These are phyloP conservation scores for Fusarium bactridioides DNA, from an alignment of 2,329 filamentous ascomycete species.

Conservation along the genomic window DNA sequence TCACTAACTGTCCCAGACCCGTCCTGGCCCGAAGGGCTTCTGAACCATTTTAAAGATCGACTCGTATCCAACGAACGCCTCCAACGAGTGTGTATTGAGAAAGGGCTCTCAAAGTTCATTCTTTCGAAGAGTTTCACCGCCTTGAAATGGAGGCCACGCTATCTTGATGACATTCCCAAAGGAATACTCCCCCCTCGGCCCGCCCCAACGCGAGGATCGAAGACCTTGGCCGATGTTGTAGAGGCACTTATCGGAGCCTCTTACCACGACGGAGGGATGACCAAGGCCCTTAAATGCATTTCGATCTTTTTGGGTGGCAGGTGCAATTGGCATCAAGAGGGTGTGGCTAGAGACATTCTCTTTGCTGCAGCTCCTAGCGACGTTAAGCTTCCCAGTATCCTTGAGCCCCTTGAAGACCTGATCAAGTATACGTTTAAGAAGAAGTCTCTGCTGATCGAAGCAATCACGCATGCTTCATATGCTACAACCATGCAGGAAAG, in stretches of 20 bases:
- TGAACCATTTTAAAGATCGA: slow-evolving; percentile 72
- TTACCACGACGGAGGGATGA: slow-evolving; percentile 72
- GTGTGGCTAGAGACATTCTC: slow-evolving; percentile 52
- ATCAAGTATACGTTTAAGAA: slow-evolving; percentile 77
- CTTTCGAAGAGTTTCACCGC: slow-evolving; percentile 72
- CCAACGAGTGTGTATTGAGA: slow-evolving; percentile 66
- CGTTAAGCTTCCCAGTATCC: slow-evolving; percentile 48
- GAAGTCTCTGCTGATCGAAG: slow-evolving; percentile 75
- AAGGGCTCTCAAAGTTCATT: slow-evolving; percentile 77
- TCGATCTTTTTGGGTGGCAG: slow-evolving; percentile 66
- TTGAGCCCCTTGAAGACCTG: slow-evolving; percentile 66
- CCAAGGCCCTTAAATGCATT: slow-evolving; percentile 70
- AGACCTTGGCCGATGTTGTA: slow-evolving; percentile 85
- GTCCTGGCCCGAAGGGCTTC: slow-evolving; percentile 77
- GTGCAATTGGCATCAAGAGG: slow-evolving; percentile 62
- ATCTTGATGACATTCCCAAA: slow-evolving; percentile 53
- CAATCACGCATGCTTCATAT: slow-evolving; percentile 78
- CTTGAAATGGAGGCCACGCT: slow-evolving; percentile 74
- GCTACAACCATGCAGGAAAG: slow-evolving; percentile 50
- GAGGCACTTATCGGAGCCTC: slow-evolving; percentile 84
- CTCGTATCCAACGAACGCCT: slow-evolving; percentile 81
- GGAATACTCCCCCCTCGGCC: slow-evolving; percentile 2
- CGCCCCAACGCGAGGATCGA: slow-evolving; percentile 66
- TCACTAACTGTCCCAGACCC: slow-evolving; percentile 56
- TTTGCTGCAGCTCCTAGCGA: slow-evolving; percentile 50